These are phyloP conservation scores for Melaleuca quinquenervia DNA, from an alignment of 345 rosid genomes.

Conservation along the genomic window DNA sequence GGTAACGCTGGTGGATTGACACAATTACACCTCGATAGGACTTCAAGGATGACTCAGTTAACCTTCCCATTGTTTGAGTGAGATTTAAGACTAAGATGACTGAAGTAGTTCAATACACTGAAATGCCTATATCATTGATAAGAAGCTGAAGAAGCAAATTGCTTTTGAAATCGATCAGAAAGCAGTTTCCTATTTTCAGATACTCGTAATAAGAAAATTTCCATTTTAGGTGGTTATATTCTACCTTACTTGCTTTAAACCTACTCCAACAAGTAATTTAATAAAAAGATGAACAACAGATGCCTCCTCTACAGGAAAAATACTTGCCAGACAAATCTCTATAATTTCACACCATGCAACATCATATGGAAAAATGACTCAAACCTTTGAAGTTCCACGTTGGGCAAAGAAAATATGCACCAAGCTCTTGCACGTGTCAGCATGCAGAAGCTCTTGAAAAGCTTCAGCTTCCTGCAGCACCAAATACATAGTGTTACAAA, in stretches of 20 bases:
- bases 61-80: background rate
- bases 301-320: background rate
- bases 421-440: constrained; percentile 84
- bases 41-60: background rate
- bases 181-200: background rate
- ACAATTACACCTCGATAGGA: background rate
- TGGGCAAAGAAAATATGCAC: constrained; percentile 80
- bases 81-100: background rate
- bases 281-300: background rate
- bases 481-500: background rate
- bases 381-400: constrained; percentile 87
- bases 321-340: background rate
- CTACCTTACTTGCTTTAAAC: background rate
- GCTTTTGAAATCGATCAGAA: background rate
- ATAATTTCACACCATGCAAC: background rate
- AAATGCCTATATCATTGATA: background rate
- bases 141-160: background rate
- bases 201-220: background rate
- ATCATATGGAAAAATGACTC: background rate
- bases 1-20: background rate
- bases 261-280: background rate
- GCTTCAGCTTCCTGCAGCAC: constrained; percentile 68
- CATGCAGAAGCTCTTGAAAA: constrained; percentile 43
- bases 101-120: background rate
- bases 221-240: background rate